Base-by-base conservation (phyloP, 106 monocot genomes). In the Dioscorea zingiberensis region DNA sequence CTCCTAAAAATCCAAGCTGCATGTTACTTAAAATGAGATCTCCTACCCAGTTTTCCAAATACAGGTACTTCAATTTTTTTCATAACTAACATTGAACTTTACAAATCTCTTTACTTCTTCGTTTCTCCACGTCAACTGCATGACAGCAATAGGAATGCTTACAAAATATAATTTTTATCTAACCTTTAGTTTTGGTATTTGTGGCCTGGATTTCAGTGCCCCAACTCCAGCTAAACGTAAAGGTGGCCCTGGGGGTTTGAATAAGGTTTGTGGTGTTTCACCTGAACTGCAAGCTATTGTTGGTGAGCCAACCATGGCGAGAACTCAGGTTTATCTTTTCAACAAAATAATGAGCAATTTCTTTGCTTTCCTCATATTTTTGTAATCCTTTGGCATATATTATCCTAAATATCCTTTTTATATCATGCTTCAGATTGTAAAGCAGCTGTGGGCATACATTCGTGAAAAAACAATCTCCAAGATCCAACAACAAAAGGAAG, bases 401-500 rank as follows among this genome's bases (percentile, higher is more conserved):
- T 64, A 27, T 58, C 25, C 27, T 66, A 25, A 16, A n/a, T 73
- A 26, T 28, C 12, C 18, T 27, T 61, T n/a, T 27, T 21, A 19
- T 54, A 66, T 51, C 51, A 28, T 47, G 19, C 47, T 74, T 64
- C 81, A 94, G 94, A 94, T 94, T 76, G 94, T 94, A 66, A 94
- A 87, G 73, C 84, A 94, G 60, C 74, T 94, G 14, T 94, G 94
- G 94, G 89, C 87, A 63, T 94, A 94, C 58, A 94, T 94, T 69
- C 89, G 59, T 87, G n/a, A n/a, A n/a, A 82, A 47, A 84, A 94
- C 69, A 94, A 89, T 75, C 77, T 94, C 32, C 94, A 94, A 77
- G 94, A 94, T 84, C 94, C 93, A 89, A 71, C 61, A 94, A 94
- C 75, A 94, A 89, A 69, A 83, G 93, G 68, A 94, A 86, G 63